Base-by-base conservation (phyloP, 306 rosid genomes). In the Lupinus albus region DNA sequence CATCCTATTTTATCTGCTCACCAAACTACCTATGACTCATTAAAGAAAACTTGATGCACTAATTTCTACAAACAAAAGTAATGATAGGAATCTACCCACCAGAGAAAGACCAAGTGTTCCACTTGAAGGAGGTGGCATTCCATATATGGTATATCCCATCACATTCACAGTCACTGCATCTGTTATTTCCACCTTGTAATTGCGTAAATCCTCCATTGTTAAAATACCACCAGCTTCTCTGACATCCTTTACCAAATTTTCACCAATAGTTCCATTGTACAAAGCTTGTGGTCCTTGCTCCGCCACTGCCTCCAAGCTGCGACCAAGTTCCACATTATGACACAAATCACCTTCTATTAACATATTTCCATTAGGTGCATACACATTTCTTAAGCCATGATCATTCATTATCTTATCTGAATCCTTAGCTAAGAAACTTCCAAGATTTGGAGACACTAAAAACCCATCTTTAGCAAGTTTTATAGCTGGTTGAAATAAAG, bases 61-160 rank as follows among this genome's bases (percentile, higher is more conserved):
- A 13, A 45, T 47, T 63, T 57, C 10, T 3, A 44, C 39, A 53
- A 61, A 44, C 17, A 14, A 42, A 53, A 76, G 52, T 25, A 63
- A 39, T 32, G 38, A 51, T 25, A 64, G 44, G 51, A 70, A 59
- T 80, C 1, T 38, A 67, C 88, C 10, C 59, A 89, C 98, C 87
- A 88, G 61, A 46, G 95, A 76, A 75, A 89, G 81, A 66, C 86
- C 88, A 0, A 92, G 81, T 8, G 95, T 92, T 80, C 98, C 98
- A 69, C 91, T 86, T 55, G 98, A 89, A 75, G 96, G 98, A 64
- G 93, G 96, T 3, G 96, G 96, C 96, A 93, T 93, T 84, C 97
- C 98, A 58, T 79, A 38, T 44, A 93, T 25, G 25, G 87, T 84
- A 80, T 86, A 84, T 56, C 93, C 95, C 91, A 78, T 78, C 51